Evolutionary conservation across 2,329 filamentous ascomycete species (phyloP), one percentile per base, ranked within the genome.

Genomic region (Claviceps citrina): DNA sequence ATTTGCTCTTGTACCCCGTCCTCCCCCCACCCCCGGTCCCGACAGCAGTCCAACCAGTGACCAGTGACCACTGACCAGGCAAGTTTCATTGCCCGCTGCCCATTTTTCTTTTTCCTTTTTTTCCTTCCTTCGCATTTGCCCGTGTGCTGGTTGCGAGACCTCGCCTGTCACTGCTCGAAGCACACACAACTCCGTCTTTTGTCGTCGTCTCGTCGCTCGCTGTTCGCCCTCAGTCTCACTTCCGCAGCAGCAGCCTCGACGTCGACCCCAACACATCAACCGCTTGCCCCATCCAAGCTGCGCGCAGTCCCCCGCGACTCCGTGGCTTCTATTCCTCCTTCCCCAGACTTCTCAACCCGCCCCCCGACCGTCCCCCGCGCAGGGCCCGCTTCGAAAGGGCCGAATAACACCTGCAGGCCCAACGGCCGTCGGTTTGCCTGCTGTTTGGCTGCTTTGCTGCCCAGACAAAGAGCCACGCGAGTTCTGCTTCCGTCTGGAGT

Each of bases 391-490:
- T 49, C 47, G 47, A 57, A 59, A 59, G 56, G 56, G 54, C 56
- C 56, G 56, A 58, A 58, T 59, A 57, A 52, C 51, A 50, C 49
- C 54, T 56, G 55, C 53, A 54, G 49, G 49, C 43, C 47, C 47
- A 43, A 49, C 46, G 47, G 44, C 41, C 46, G 38, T 41, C 42
- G 44, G 42, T 39, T 6, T 19, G 16, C 46, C 42, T 47, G 46
- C 43, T 46, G 43, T 43, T 44, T 44, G 43, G 20, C 18, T 36
- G 38, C 32, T 9, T 27, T 36, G 20, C 38, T 36, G 38, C 37
- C 20, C 36, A 22, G 20, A 26, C 36, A 27, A 25, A 38, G 19
- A 38, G 38, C 41, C 44, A 44, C 45, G 42, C 47, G 41, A 43
- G 32, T 19, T 38, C 41, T 31, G 36, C 31, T 35, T 31, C 31